These are phyloP conservation scores for Auricularia sp. DNA, from an alignment of 768 basidiomycete species.

Conservation along the genomic window DNA sequence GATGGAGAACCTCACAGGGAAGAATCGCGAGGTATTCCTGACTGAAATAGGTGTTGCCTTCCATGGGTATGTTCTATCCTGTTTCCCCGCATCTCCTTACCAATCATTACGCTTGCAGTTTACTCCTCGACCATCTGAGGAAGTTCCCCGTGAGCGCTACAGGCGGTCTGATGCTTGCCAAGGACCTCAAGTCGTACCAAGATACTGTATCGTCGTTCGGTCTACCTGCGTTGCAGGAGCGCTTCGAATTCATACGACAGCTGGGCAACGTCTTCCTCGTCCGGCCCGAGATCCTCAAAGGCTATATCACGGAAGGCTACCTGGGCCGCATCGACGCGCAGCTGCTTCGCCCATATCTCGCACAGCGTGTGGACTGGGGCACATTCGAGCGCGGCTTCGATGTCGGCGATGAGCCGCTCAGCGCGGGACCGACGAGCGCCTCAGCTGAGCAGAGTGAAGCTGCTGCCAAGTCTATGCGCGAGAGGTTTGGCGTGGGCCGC, in stretches of 20 bases:
- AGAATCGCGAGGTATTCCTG: slow-evolving; percentile 86
- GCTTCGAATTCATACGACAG: slow-evolving; percentile 96
- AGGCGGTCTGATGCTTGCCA: slow-evolving; percentile 95
- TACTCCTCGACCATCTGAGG: slow-evolving; percentile 86
- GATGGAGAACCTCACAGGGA: slow-evolving; percentile 72
- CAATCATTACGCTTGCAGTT: slow-evolving; percentile 21
- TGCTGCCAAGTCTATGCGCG: slow-evolving; percentile 29
- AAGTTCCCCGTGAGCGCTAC: slow-evolving; percentile 96
- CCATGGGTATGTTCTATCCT: slow-evolving; percentile 46
- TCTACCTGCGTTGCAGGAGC: slow-evolving; percentile 77
- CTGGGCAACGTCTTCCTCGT: slow-evolving; percentile 96
- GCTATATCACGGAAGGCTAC: slow-evolving; percentile 90
- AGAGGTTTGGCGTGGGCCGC: slow-evolving; percentile 52
- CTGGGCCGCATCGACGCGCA: slow-evolving; percentile 83
- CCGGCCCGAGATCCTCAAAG: slow-evolving; percentile 86
- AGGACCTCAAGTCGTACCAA: slow-evolving; percentile 97
- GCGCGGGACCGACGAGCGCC: too few relatives aligned
- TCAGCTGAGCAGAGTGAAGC: too few relatives aligned
- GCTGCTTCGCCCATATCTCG: slow-evolving; percentile 82
- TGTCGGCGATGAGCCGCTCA: slow-evolving; percentile 22
- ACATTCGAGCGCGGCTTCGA: slow-evolving; percentile 57
- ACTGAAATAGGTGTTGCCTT: slow-evolving; percentile 91
- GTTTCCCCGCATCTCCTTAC: slow-evolving; percentile 6
- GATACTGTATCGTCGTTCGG: slow-evolving; percentile 77
- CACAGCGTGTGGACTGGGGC: slow-evolving; percentile 83